Evolutionary conservation across 371 early-diverging fungal species (phyloP), one percentile per base, ranked within the genome.

Genomic region (Zychaea mexicana): DNA sequence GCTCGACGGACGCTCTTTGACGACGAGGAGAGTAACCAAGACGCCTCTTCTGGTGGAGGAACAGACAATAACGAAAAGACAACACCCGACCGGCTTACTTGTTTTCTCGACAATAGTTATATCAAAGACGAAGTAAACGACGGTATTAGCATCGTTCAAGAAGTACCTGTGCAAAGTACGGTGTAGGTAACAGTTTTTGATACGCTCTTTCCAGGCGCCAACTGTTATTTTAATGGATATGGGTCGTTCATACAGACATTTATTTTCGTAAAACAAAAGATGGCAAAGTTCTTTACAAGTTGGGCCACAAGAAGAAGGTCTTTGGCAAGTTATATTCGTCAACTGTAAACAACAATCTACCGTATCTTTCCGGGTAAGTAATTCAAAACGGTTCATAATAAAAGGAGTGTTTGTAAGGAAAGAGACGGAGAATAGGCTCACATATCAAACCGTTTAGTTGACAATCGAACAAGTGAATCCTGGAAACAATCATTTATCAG

Each of bases 311-410:
- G 83, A 85, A 46, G 74, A 81, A 62, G 78, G 78, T 10, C 61
- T 78, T 58, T 85, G 85, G 85, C 73, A 69, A 57, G 68, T 83
- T 17, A 19, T 80, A 8, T 74, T 83, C 38, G 54, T 85, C 24
- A 85, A 77, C 55, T 85, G 85, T 62, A 78, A 73, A 60, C 67
- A 73, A 1, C 49, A 63, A 22, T 73, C 73, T 13, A 62, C 57
- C 15, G 61, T 82, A 17, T 78, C 81, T 0, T 74, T 70, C 38
- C 72, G 57, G 64, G 85, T 82, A 72, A 60, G 66, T n/a, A n/a
- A n/a, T n/a, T n/a, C n/a, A n/a, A n/a, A n/a, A n/a, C n/a, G n/a
- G n/a, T n/a, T n/a, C n/a, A n/a, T n/a, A 22, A 24, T 49, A 13
- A 0, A 47, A n/a, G n/a, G 22, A 22, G 12, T 17, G 10, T 22